Conservation (phyloP, 495 filamentous ascomycete genomes). For the Penicillium fimorum region DNA sequence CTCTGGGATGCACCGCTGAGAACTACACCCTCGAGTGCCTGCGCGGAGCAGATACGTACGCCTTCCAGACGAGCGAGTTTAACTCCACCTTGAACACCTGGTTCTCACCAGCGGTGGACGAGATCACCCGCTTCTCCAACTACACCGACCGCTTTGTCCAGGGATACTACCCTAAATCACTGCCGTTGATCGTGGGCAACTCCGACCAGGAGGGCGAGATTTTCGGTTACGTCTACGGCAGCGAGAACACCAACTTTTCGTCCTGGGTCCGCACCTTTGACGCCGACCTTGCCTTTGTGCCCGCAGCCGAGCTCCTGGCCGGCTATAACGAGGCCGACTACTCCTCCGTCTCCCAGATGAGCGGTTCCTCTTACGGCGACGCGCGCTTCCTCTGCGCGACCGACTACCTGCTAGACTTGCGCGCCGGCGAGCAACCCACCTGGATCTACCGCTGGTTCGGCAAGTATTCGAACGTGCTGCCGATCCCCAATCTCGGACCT, state of each 20-base stretch:
- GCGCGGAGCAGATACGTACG: slow-evolving; percentile 23
- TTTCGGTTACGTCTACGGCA: slow-evolving; percentile 23
- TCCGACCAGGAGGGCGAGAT: slow-evolving; percentile 28
- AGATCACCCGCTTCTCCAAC: slow-evolving; percentile 28
- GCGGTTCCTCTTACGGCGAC: slow-evolving; percentile 29
- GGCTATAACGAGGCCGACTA: slow-evolving; percentile 24
- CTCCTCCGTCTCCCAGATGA: slow-evolving; percentile 25
- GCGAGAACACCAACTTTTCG: slow-evolving; percentile 26
- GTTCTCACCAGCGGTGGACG: slow-evolving; percentile 25
- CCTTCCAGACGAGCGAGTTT: slow-evolving; percentile 27
- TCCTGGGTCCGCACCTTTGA: slow-evolving; percentile 28
- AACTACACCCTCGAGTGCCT: slow-evolving; percentile 27
- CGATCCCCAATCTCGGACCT: slow-evolving; percentile 18
- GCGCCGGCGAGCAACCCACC: slow-evolving; percentile 21
- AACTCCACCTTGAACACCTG: slow-evolving; percentile 32
- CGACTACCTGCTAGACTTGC: slow-evolving; percentile 24
- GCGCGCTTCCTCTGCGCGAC: slow-evolving; percentile 29
- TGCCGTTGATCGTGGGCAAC: slow-evolving; percentile 30
- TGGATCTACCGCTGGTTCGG: slow-evolving; percentile 34
- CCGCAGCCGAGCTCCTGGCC: slow-evolving; percentile 16
- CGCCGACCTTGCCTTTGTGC: slow-evolving; percentile 25
- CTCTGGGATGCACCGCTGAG: slow-evolving; percentile 20
- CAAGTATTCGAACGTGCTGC: slow-evolving; percentile 24
- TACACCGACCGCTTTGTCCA: slow-evolving; percentile 22
- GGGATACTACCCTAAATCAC: slow-evolving; percentile 22